These are phyloP conservation scores for Fusarium kyushuense DNA, from an alignment of 2,329 filamentous ascomycete genomes.

Conservation along the genomic window DNA sequence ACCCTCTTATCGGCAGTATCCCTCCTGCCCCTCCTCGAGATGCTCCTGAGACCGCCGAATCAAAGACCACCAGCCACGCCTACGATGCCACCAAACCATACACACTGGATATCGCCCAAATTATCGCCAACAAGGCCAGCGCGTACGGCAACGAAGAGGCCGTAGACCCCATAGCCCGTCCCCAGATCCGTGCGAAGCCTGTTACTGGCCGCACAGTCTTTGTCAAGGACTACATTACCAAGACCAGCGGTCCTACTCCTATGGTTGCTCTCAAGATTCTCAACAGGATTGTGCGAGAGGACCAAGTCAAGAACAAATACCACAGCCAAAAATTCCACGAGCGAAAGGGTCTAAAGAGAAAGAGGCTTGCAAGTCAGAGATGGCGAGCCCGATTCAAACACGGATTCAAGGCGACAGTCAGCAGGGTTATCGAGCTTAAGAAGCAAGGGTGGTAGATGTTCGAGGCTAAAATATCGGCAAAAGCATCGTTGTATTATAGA, in stretches of 20 bases:
- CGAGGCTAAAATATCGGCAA: slow-evolving; percentile 36
- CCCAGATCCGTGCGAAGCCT: slow-evolving; percentile 49
- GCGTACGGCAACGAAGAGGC: slow-evolving; percentile 30
- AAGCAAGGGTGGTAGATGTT: slow-evolving; percentile 78
- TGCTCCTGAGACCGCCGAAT: slow-evolving; percentile 1
- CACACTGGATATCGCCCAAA: slow-evolving; percentile 52
- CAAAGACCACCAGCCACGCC: slow-evolving; percentile 29
- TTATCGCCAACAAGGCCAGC: slow-evolving; percentile 52
- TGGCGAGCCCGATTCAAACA: slow-evolving; percentile 77
- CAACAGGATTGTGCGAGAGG: slow-evolving; percentile 57
- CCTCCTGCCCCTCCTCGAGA: slow-evolving; percentile 28
- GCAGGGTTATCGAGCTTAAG: slow-evolving; percentile 75
- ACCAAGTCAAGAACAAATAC: slow-evolving; percentile 69
- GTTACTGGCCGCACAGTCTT: slow-evolving; percentile 57
- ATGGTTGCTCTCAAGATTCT: slow-evolving; percentile 60
- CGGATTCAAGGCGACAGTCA: slow-evolving; percentile 74
- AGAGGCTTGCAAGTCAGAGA: slow-evolving; percentile 76
- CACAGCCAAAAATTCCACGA: slow-evolving; percentile 77
- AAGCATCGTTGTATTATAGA: slow-evolving; percentile 47
- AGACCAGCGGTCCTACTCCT: slow-evolving; percentile 54
- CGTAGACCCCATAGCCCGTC: slow-evolving; percentile 46
- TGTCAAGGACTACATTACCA: slow-evolving; percentile 48
- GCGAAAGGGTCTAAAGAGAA: slow-evolving; percentile 79
- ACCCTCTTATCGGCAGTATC: slow-evolving; percentile 8
- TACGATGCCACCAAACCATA: slow-evolving; percentile 47